These are phyloP conservation scores for Fusarium sambucinum DNA, from an alignment of 2,329 filamentous ascomycete species.

Conservation along the genomic window DNA sequence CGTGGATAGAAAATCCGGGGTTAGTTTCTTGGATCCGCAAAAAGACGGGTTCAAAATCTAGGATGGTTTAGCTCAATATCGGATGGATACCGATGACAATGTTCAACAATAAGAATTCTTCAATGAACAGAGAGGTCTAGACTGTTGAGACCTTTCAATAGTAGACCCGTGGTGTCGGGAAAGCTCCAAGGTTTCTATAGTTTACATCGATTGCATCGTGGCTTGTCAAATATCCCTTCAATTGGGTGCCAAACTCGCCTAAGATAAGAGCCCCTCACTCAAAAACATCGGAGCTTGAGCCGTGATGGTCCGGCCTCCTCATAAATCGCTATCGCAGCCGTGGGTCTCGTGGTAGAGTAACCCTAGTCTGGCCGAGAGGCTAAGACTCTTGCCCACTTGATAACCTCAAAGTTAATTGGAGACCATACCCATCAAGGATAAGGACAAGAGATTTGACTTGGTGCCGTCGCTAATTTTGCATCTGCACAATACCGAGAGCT, in stretches of 20 bases:
- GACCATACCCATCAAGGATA: neutral
- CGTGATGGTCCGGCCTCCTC: slow-evolving; percentile 10
- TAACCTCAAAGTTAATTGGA: neutral
- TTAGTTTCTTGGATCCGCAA: slow-evolving; percentile 11
- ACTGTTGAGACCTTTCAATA: neutral
- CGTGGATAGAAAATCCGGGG: slow-evolving; percentile 21
- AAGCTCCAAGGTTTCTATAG: accelerated
- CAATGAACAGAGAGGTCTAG: neutral
- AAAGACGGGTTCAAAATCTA: slow-evolving; percentile 4
- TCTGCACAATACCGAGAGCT: neutral
- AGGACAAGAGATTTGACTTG: neutral
- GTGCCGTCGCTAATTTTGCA: neutral
- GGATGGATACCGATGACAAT: slow-evolving; percentile 7
- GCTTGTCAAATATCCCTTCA: too few species aligned
- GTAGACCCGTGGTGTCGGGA: too few species aligned
- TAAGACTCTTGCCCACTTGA: neutral
- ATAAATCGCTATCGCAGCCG: slow-evolving; percentile 15
- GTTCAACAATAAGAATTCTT: neutral
- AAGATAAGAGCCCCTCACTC: neutral
- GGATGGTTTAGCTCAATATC: slow-evolving; percentile 3
- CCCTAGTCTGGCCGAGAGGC: neutral
- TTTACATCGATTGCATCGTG: neutral
- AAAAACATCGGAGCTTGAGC: slow-evolving; percentile 3
- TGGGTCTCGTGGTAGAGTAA: neutral
- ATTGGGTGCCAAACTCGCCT: neutral